Base-by-base conservation (phyloP, 2,329 filamentous ascomycete genomes). In the Exophiala sideris region DNA sequence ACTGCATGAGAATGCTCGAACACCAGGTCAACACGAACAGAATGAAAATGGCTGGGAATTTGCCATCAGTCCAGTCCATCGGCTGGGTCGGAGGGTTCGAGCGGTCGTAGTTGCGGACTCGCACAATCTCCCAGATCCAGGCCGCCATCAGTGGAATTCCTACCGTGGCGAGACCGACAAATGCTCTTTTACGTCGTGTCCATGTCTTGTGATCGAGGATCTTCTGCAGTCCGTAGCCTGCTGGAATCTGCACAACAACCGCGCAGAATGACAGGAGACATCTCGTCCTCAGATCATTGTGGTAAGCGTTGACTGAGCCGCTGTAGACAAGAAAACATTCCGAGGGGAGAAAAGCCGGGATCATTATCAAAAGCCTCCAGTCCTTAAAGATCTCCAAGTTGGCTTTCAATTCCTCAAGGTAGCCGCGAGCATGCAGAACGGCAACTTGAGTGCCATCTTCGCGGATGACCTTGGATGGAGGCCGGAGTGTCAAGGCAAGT, bases 271-370 rank as follows among this genome's bases (percentile, higher is more conserved):
- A 65, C 14, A 69, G 52, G 3, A 71, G 62, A 20, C 59, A 61
- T 36, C 65, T 53, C 5, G 64, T 62, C 18, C 64, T 48, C 12
- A 67, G 48, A 36, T 64, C 60, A 50, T 66, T 67, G 57, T 62
- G 64, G 50, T 54, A 66, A 3, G 65, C 61, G 38, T 70, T 70
- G n/a, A 67, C 66, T 1, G 67, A 67, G 10, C 68, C 68, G 16
- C 59, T 57, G 42, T 69, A 70, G 7, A 70, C 67, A 16, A 70
- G 60, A 45, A 67, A 69, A 16, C 61, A 63, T 52, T 69, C 67
- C 3, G 64, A 45, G 59, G 4, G 66, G 57, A n/a, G 67, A 56
- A 51, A 65, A 35, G 39, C 62, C 38, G 64, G 63, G 10, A 66
- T 50, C 65, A 68, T 68, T 11, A 67, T 49, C 34, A 63, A 45